Evolutionary conservation across 768 basidiomycete species (phyloP), one percentile per base, ranked within the genome.

Genomic region (Trichaptum fuscoviolaceum): DNA sequence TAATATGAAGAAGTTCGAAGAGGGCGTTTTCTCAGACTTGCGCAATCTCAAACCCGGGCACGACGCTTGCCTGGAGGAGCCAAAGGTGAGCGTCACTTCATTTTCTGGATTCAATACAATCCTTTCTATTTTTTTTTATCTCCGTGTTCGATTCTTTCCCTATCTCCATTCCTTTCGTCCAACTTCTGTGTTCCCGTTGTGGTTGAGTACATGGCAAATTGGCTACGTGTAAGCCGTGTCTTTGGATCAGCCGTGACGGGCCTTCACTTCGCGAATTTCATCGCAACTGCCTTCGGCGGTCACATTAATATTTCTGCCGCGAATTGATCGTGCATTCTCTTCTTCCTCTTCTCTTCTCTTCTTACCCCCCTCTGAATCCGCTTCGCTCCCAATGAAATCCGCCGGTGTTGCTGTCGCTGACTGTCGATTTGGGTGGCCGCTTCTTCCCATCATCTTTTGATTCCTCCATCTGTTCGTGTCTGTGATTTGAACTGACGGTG

Each of bases 1-100:
- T 66, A 93, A 94, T 72, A 91, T 94, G 85, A 97, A 97, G 78
- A 98, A 98, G 76, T 98, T 96, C 71, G 96, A 98, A 75, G 96
- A 98, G 77, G 96, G 96, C 63, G 90, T 98, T 58, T 98, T 98
- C 73, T 90, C 88, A 63, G 96, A 98, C 77, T 82, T 98, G 68
- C 80, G 96, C 25, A 98, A 98, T 73, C 82, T 98, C 68, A 97
- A 97, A 77, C 95, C 95, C 0, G 96, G 96, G 12, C 84, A 88
- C 0, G 96, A 97, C 75, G 94, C 96, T 27, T 92, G 89, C 71
- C 78, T 98, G 25, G 96, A 98, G 75, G 96, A 97, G 71, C 95
- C 96, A n/a, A 98, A 98, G 86, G 92, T 91, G 58, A 58, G 85
- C 79, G 57, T 66, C 24, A 25, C 15, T 61, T 25, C 59, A 25